Base-by-base conservation (phyloP, 1,284 basidiomycete genomes). In the Sporisorium iseilematis-ciliati region DNA sequence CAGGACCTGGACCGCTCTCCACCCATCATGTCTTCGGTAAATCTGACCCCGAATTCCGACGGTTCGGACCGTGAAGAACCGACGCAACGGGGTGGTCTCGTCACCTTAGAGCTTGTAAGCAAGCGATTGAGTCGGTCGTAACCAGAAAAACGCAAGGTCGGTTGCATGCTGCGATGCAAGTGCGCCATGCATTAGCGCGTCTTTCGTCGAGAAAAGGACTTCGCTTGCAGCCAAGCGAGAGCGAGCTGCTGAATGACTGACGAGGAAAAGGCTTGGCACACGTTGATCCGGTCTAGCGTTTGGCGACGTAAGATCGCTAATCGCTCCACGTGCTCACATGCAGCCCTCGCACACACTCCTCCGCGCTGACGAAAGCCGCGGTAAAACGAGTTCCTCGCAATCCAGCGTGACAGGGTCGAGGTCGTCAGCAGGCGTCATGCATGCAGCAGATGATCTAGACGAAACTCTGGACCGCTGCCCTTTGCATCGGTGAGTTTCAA, bases 171-270 rank as follows among this genome's bases (percentile, higher is more conserved):
- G 53, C 53, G 40, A 14, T 45, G 53, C 40, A 54, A 43, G 51
- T n/a, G 41, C 35, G 16, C 8, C 40, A 23, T 45, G 53, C 53
- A 55, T 55, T 55, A 55, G 53, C 41, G 41, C n/a, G 29, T 12
- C 29, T 14, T 20, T 20, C 7, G 20, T 20, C 7, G 6, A 20
- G n/a, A n/a, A 18, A 46, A 12, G 12, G 43, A 12, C 2, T 0
- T 51, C 31, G 49, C 49, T 51, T 51, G 49, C 18, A 11, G 3
- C 20, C 48, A 49, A 31, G 48, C 48, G 48, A 49, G 48, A 14
- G 35, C 35, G 35, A 38, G 11, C 3, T 20, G 48, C 18, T 49
- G 7, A 3, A 31, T 42, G 41, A 42, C 2, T 21, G 41, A 42
- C 41, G 8, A 21, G 18, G 20, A n/a, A 31, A 26, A 18, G n/a